Base-by-base conservation (phyloP, 257 asterid genomes). In the Oldenlandia corymbosa region DNA sequence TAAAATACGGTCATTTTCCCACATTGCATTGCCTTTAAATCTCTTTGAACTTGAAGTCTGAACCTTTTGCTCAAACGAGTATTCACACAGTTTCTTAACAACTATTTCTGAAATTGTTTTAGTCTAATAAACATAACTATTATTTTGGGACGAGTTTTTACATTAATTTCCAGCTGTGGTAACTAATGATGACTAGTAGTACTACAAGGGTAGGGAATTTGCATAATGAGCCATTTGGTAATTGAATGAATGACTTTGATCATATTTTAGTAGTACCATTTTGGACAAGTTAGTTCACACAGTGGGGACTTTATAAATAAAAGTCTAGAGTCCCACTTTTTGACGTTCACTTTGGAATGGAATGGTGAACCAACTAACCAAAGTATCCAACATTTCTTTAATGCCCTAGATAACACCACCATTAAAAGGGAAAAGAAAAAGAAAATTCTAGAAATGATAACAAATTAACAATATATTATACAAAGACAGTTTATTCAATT, bases 291-390 rank as follows among this genome's bases (percentile, higher is more conserved):
- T 48, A 24, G 72, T 58, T 46, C 65, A 46, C 39, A 45, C 37
- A 45, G 16, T 18, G 45, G 62, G 12, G 20, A n/a, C 21, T 34
- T 13, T 36, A 31, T 58, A 39, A 58, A 68, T 58, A 27, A 58
- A 68, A 68, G 60, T 60, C 45, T 58, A 10, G 39, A 60, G 62
- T 60, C 67, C 53, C 53, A 51, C 67, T 49, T 37, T 48, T 32
- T 47, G 26, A 18, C 53, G 53, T n/a, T 18, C 12, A 47, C 53
- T 18, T 57, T 57, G 43, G 61, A 42, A 28, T 54, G 6, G 17
- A 41, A n/a, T 13, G 10, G 36, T 12, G 16, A 54, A 32, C 39
- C 41, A 54, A 54, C 60, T 54, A 54, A 30, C 23, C 12, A 54
- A 54, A 28, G 60, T 54, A 54, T 14, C 26, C 61, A 16, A 56